A percentile compares a stretch with the other conserved stretches of the same genome.
Evolutionary conservation across 768 basidiomycete species (phyloP).

Genomic region (Phlebiopsis flavidoalba): DNA sequence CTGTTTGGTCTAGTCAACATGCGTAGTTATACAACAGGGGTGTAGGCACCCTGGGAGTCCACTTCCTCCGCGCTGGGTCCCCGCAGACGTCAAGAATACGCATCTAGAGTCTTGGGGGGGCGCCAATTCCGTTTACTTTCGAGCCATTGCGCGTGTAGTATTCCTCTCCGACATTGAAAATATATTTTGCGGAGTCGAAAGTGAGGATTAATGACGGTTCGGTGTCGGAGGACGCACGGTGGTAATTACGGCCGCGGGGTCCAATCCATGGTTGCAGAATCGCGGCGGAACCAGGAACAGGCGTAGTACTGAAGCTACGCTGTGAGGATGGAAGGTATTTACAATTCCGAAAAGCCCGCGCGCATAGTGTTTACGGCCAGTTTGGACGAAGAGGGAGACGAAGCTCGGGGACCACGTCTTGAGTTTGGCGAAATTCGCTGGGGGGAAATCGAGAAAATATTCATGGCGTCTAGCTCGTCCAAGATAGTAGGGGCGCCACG

Average conservation of each 20-base stretch:
- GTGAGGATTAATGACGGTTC: conserved; percentile 71
- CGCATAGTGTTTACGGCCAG: conserved; percentile 13
- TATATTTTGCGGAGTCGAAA: conserved; percentile 77
- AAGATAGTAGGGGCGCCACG: not conserved
- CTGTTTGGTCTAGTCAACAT: conserved; percentile 30
- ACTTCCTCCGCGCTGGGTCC: conserved; percentile 54
- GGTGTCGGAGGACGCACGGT: conserved; percentile 68
- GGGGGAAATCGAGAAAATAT: not conserved
- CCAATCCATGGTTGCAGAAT: conserved; percentile 40
- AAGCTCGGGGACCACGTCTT: too few relatives aligned
- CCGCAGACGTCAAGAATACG: conserved; percentile 67
- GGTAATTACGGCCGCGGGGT: conserved; percentile 54
- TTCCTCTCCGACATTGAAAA: conserved; percentile 89
- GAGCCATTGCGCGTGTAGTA: conserved; percentile 64
- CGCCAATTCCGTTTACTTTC: conserved; percentile 64
- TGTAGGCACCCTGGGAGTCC: conserved; percentile 60
- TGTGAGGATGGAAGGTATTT: not conserved
- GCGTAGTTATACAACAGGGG: not conserved
- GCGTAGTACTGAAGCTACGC: not conserved
- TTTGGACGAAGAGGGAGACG: not conserved
- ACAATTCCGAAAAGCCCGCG: not conserved
- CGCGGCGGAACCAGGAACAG: not conserved
- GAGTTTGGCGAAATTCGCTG: not conserved
- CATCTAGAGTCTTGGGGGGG: conserved; percentile 59
- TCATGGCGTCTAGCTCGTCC: not conserved